A percentile compares a stretch with the other conserved stretches of the same genome.
Conservation (phyloP, 352 stramenopile genomes). For the Pythium biforme region DNA sequence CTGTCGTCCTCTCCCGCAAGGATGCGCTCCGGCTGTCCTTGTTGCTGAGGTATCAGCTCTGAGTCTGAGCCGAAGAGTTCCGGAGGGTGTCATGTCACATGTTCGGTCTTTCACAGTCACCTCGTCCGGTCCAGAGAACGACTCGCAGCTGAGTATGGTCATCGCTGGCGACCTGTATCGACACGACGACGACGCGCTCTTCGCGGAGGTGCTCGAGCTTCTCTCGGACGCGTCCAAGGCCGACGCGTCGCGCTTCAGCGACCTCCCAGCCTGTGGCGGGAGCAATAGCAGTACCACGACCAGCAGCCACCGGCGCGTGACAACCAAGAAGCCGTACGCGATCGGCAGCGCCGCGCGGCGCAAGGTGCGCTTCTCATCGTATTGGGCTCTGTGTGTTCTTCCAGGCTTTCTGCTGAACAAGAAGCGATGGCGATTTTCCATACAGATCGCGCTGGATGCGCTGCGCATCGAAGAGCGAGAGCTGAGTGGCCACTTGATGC, state of each 20-base stretch:
- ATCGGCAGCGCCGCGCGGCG: conserved; percentile 4
- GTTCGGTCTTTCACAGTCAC: no score
- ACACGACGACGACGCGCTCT: conserved; percentile 2
- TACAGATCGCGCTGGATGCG: conserved; percentile 6
- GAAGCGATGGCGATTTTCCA: background rate
- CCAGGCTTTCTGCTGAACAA: background rate
- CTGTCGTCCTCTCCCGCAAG: no score
- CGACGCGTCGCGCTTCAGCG: background rate
- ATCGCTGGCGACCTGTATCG: background rate
- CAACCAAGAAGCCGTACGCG: conserved; percentile 1
- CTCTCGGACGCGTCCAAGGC: background rate
- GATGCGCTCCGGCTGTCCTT: background rate
- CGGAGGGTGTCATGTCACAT: background rate
- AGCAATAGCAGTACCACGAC: no score
- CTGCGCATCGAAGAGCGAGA: background rate
- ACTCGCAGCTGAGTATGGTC: background rate
- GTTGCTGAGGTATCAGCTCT: background rate
- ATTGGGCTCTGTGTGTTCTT: background rate
- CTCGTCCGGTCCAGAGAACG: conserved; percentile 33
- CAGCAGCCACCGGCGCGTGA: background rate
- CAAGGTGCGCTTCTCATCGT: background rate
- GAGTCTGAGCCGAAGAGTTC: background rate
- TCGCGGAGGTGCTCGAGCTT: background rate
- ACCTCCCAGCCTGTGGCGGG: background rate
- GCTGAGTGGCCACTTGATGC: background rate